A percentile compares a stretch with the other conserved stretches of the same genome.
Evolutionary conservation across 140 eudicot species (phyloP).

Genomic region (Ambrosia hybrid): DNA sequence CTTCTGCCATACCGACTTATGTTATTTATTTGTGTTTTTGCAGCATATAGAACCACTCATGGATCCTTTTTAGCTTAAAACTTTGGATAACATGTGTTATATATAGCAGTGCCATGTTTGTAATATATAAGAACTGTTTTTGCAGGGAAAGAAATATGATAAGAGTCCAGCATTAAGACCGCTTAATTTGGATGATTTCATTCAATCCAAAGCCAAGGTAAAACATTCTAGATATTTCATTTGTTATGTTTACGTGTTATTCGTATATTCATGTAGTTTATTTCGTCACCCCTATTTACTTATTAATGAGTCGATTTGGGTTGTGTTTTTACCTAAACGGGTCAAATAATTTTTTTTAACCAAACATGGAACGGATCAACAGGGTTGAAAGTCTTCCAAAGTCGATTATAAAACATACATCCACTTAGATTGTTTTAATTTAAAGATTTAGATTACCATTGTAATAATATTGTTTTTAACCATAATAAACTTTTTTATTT

Average conservation of each 20-base stretch:
- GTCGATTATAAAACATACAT: too few species aligned
- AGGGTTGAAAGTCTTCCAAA: too few species aligned
- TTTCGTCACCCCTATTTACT: not conserved
- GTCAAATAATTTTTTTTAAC: too few species aligned
- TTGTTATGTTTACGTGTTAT: constrained; percentile 10
- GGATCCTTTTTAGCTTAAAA: not conserved
- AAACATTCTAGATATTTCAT: constrained; percentile 3
- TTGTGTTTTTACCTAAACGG: too few species aligned
- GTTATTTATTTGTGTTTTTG: too few species aligned
- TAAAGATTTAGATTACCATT: too few species aligned
- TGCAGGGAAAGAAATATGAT: constrained; percentile 48
- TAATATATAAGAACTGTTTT: constrained; percentile 15
- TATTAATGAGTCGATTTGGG: too few species aligned
- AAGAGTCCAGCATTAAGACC: constrained; percentile 55
- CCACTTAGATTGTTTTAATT: too few species aligned
- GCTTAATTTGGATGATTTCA: constrained; percentile 77
- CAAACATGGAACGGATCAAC: too few species aligned
- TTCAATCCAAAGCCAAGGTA: constrained; percentile 88
- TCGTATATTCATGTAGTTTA: not conserved
- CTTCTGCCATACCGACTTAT: not conserved
- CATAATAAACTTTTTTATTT: too few species aligned
- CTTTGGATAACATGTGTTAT: constrained; percentile 8
- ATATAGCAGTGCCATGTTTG: not conserved
- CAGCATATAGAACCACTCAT: too few species aligned
- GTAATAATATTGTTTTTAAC: too few species aligned